These are phyloP conservation scores for Babesia ovata DNA, from an alignment of 169 alveolate species.

Conservation along the genomic window DNA sequence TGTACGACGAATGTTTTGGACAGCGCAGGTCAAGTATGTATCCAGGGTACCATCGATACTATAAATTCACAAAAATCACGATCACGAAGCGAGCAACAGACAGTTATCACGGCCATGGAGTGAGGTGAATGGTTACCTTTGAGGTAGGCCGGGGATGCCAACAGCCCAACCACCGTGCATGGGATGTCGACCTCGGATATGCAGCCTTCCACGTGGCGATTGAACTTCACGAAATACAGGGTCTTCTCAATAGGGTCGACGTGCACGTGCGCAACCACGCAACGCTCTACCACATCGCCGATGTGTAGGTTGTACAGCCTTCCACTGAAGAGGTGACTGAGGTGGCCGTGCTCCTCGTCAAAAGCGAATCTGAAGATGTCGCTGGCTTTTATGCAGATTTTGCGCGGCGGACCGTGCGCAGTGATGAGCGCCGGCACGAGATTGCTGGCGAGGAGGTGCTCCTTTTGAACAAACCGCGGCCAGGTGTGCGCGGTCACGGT, in stretches of 20 bases:
- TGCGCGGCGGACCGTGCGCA: constrained; percentile 66
- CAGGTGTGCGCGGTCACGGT: constrained; percentile 49
- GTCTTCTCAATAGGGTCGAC: constrained; percentile 82
- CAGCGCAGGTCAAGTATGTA: too few relatives aligned
- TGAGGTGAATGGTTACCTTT: constrained; percentile 63
- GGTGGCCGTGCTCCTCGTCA: constrained; percentile 83
- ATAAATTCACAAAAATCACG: too few relatives aligned
- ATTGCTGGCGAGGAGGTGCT: constrained; percentile 51
- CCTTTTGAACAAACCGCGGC: constrained; percentile 70
- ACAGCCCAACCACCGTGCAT: constrained; percentile 77
- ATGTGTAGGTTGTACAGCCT: constrained; percentile 73
- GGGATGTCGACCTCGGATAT: constrained; percentile 80
- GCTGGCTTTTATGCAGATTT: constrained; percentile 64
- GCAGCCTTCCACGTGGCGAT: constrained; percentile 79
- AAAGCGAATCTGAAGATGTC: constrained; percentile 77
- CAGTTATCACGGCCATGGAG: too few relatives aligned
- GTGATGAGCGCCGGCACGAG: constrained; percentile 76
- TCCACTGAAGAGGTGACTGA: constrained; percentile 80
- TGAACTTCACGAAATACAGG: constrained; percentile 78
- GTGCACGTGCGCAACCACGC: constrained; percentile 78
- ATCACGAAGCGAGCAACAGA: too few relatives aligned
- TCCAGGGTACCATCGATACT: too few relatives aligned
- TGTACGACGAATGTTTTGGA: too few relatives aligned
- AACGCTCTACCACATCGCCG: constrained; percentile 63
- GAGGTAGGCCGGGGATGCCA: constrained; percentile 86